Evolutionary conservation across 495 filamentous ascomycete species (phyloP), one percentile per base, ranked within the genome.

Genomic region (Talaromyces adpressus): DNA sequence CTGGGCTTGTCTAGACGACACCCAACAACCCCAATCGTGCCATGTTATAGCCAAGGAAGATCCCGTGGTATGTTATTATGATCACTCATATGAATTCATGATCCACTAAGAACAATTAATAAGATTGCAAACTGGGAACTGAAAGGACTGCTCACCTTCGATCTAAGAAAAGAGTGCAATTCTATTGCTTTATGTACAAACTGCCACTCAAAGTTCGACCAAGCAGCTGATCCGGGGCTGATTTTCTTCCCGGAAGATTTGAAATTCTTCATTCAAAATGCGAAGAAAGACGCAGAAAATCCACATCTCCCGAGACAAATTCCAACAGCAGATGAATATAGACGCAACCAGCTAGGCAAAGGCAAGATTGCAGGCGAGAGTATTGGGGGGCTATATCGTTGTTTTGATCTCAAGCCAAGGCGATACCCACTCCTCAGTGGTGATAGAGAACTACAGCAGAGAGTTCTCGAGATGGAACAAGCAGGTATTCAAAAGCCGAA

Each of bases 401-500:
- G 41, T 49, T 49, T 16, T 49, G 41, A 49, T n/a, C 41, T 49
- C 11, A 49, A 49, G 7, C 14, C 14, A 20, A 20, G 18, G 18
- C 18, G 3, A 20, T 2, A 49, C 14, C 41, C 41, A n/a, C 41
- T 49, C 14, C 41, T 49, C 9, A 4, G 5, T 4, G 41, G 41
- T 20, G 9, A 49, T 49, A 20, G 14, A 49, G 41, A 49, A 1
- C 41, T 49, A 3, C 41, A 49, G 41, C 41, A 20, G 9, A 9
- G 6, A 23, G 20, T 16, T 29, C 9, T 45, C 5, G 14, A 58
- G 16, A 59, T 64, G 36, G 57, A 64, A 75, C n/a, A 65, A 63
- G 39, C 62, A 63, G n/a, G 63, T 60, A 61, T 62, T 65, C 23
- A 22, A 54, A 6, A 27, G 20, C 8, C 64, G 66, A 23, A 63